Conservation (phyloP, 164 flowering plant genomes). For the Stephania yunnanensis region DNA sequence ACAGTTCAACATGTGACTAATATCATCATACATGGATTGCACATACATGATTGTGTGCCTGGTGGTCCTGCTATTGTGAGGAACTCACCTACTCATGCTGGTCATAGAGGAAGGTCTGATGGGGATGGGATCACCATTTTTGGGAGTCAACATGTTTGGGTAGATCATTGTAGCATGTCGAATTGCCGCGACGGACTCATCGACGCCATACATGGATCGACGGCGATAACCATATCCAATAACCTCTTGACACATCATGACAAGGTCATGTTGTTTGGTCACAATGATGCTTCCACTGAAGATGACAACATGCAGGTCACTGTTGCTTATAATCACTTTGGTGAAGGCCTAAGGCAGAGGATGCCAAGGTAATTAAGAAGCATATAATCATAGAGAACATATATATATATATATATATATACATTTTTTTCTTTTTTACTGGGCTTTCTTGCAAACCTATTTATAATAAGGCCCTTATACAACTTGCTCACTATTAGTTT, state of each 20-base stretch:
- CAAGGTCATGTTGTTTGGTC: conserved; percentile 79
- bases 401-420: too few species aligned
- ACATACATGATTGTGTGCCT: conserved; percentile 68
- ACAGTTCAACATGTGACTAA: conserved; percentile 62
- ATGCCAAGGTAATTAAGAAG: conserved; percentile 58
- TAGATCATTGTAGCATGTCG: conserved; percentile 63
- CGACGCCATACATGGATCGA: conserved; percentile 71
- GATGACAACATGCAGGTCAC: conserved; percentile 82
- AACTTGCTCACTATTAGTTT: too few species aligned
- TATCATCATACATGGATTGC: conserved; percentile 67
- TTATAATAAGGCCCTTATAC: too few species aligned
- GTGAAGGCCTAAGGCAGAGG: conserved; percentile 69
- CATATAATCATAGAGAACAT: too few species aligned
- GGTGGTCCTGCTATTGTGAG: conserved; percentile 58
- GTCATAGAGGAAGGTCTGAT: conserved; percentile 55
- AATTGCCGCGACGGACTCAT: conserved; percentile 65
- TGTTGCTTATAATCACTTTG: conserved; percentile 75
- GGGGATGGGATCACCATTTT: conserved; percentile 81
- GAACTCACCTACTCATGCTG: conserved; percentile 50
- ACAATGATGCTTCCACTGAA: conserved; percentile 40
- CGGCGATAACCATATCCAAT: conserved; percentile 74
- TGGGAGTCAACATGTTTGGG: conserved; percentile 60
- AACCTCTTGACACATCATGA: conserved; percentile 69
- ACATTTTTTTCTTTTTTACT: too few species aligned
- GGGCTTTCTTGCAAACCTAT: too few species aligned